These are phyloP conservation scores for Diaporthe humulicola DNA, from an alignment of 2,329 filamentous ascomycete genomes.

Conservation along the genomic window DNA sequence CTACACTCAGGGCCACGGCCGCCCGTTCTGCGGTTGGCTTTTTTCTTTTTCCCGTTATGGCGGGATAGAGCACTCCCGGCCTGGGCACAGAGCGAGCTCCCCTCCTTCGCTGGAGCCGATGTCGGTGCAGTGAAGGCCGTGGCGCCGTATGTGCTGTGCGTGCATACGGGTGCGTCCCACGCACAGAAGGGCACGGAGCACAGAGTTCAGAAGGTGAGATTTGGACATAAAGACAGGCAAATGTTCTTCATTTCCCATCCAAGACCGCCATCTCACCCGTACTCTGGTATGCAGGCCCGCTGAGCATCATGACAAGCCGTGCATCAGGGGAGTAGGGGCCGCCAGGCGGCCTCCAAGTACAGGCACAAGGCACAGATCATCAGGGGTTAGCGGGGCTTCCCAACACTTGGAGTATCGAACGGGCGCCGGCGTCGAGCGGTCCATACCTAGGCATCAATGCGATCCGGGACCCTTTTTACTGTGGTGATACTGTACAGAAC, in stretches of 20 bases:
- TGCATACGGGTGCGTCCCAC: neutral
- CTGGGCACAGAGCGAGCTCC: neutral
- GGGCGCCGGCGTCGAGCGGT: slow-evolving; percentile 18
- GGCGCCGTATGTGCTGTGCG: neutral
- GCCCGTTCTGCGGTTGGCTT: neutral
- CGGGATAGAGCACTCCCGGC: neutral
- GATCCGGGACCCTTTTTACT: slow-evolving; percentile 41
- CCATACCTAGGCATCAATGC: slow-evolving; percentile 37
- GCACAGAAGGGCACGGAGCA: neutral
- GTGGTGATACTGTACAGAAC: slow-evolving; percentile 44
- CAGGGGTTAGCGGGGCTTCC: slow-evolving; percentile 31
- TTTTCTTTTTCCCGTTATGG: neutral
- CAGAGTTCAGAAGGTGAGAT: neutral
- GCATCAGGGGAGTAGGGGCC: neutral
- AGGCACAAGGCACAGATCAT: slow-evolving; percentile 26
- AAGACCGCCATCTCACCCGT: slow-evolving; percentile 8
- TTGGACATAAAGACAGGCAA: neutral
- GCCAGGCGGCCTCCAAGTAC: slow-evolving; percentile 9
- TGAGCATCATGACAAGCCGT: neutral
- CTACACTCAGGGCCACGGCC: slow-evolving; percentile 2
- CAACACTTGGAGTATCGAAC: slow-evolving; percentile 26
- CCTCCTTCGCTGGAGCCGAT: neutral
- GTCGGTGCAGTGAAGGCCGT: neutral
- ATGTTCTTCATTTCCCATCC: slow-evolving; percentile 2
- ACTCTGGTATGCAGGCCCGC: neutral